These are phyloP conservation scores for Xanthoconium purpureum DNA, from an alignment of 768 basidiomycete genomes.

Conservation along the genomic window DNA sequence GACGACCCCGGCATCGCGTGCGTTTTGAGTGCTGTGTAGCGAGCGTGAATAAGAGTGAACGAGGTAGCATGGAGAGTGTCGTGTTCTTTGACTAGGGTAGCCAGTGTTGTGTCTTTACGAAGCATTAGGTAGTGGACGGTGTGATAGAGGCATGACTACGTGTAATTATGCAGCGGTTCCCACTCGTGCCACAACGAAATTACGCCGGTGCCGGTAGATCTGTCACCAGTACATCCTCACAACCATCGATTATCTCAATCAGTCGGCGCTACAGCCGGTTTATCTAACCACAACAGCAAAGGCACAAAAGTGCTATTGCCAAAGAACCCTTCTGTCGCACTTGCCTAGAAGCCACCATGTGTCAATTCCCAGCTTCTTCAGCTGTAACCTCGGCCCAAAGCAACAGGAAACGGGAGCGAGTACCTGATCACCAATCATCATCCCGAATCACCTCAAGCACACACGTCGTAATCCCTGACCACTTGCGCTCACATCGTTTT, in stretches of 20 bases:
- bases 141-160: constrained; percentile 12
- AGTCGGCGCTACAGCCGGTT: not conserved
- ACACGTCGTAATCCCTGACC: constrained; percentile 16
- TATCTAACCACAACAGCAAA: too few relatives aligned
- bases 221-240: constrained; percentile 17
- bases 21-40: not conserved
- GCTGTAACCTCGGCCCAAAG: constrained; percentile 15
- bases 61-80: not conserved
- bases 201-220: constrained; percentile 7
- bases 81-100: not conserved
- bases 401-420: constrained; percentile 14
- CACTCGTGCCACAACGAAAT: constrained; percentile 20
- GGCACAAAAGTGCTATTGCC: too few relatives aligned
- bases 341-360: not conserved
- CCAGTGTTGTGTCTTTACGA: not conserved
- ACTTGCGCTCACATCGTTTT: constrained; percentile 10
- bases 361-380: constrained; percentile 10
- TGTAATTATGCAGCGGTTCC: constrained; percentile 16
- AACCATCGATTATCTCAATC: constrained; percentile 20
- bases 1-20: not conserved
- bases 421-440: not conserved
- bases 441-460: not conserved
- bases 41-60: not conserved
- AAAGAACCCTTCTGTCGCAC: not conserved
- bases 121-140: constrained; percentile 8